Evolutionary conservation across 2,329 filamentous ascomycete species (phyloP), one percentile per base, ranked within the genome.

Genomic region (Trichoderma breve): DNA sequence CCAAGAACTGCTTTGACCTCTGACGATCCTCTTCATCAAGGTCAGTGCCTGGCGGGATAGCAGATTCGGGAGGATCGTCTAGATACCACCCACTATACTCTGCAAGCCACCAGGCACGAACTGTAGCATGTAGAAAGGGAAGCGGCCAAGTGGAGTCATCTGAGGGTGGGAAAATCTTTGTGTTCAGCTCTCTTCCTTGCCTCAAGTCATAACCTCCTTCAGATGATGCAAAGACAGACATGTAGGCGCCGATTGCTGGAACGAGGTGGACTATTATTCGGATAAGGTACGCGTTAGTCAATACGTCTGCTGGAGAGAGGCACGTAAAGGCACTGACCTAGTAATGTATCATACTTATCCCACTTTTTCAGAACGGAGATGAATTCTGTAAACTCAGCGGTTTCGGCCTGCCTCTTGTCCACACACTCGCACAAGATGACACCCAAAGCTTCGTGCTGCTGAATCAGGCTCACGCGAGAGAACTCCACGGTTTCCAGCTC

Each of bases 31-130:
- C 93, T 80, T 87, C 83, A 74, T 90, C 87, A 15, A 93, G 82
- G 77, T 94, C 89, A 70, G 92, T 87, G 62, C 87, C 88, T 57
- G 86, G 85, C 1, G 80, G 81, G 32, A 90, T 84, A 30, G 85
- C 85, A 63, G 88, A 86, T 74, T 88, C 85, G 39, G 89, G 86
- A 24, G 89, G 87, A 76, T 91, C 88, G 76, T 97, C 94, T 72
- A 93, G 86, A 79, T 95, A 97, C 85, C 94, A 93, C 3, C 94
- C 93, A 75, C 93, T 96, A 82, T 98, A 98, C 78, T 98, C 94
- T 36, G 93, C 91, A 61, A 98, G 87, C 96, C 96, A 99, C 87
- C 93, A 94, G 5, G 92, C 89, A 70, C 89, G 88, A 14, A 95
- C 87, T 4, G 93, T 92, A 60, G 95, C 93, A 76, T 95, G 92